Base-by-base conservation (phyloP, 495 filamentous ascomycete genomes). In the Elaphomyces granulatus region DNA sequence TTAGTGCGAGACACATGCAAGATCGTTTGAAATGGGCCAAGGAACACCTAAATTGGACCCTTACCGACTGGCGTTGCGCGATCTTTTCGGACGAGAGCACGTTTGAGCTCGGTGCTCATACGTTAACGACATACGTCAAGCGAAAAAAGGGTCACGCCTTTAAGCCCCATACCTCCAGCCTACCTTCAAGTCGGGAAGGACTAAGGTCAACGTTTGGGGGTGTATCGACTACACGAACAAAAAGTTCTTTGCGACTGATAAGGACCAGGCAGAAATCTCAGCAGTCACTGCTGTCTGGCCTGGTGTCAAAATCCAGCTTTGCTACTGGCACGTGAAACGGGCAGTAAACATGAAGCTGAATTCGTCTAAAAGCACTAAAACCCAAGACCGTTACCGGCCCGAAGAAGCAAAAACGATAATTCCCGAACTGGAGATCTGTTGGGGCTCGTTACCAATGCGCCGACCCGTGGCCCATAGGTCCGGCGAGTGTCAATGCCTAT, bases 261-360 rank as follows among this genome's bases (percentile, higher is more conserved):
- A 39, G 37, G 37, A 39, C 19, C 20, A 26, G 20, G 7, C 37
- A 16, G 37, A 39, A 30, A 28, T 23, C 20, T 20, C 37, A 39
- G 37, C 37, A 16, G 21, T 30, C 35, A 37, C 35, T 26, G 37
- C 37, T 9, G 37, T 39, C 8, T 39, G 37, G 37, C 37, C 37
- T 9, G 37, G 20, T 26, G 37, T 17, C 6, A 21, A 39, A 39
- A n/a, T 39, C 16, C 37, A 28, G 19, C 37, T 39, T 39, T 39
- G 37, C 21, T 39, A 28, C 37, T 39, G 18, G 19, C 37, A 39
- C 28, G 37, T 39, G 6, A 39, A 26, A 28, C 19, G 19, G 19
- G 37, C 37, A 26, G 37, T 39, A 39, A 39, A 12, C 37, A 39
- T 14, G 21, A 39, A 39, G 37, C 37, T 39, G 3, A 20, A 28